phyloP scores from a whole-genome alignment of 2,329 filamentous ascomycete species.

The Trichoderma atroviride region DNA sequence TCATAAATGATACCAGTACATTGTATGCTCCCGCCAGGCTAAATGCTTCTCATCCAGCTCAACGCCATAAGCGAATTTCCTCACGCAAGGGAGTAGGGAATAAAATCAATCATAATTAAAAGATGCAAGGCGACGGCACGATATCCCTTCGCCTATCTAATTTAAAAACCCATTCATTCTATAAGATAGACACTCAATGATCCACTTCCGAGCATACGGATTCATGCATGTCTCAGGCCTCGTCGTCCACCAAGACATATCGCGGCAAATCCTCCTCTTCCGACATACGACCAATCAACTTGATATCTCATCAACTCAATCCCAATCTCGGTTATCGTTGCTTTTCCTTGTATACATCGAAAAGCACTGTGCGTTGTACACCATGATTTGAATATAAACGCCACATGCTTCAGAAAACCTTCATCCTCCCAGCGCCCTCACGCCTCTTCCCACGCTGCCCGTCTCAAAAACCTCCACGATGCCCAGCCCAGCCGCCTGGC shows the following conservation, averaged over 20 bases:
- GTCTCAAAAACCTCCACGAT: slow-evolving; percentile 76
- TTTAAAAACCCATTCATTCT: neutral
- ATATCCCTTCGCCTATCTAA: neutral
- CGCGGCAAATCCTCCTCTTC: slow-evolving; percentile 4
- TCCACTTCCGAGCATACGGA: neutral
- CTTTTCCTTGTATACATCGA: neutral
- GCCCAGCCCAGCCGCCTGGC: slow-evolving; percentile 70
- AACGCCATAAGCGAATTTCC: neutral
- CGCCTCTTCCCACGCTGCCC: slow-evolving; percentile 69
- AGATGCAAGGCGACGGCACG: neutral
- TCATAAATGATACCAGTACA: neutral
- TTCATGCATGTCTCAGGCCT: neutral
- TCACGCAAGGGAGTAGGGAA: neutral
- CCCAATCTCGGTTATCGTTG: neutral
- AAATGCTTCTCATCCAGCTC: neutral
- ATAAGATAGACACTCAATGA: neutral
- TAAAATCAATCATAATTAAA: neutral
- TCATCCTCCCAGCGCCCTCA: slow-evolving; percentile 47
- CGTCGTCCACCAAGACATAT: neutral
- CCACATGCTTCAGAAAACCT: neutral
- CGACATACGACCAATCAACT: neutral
- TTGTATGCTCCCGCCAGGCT: neutral
- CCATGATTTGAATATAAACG: neutral
- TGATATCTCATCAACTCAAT: neutral
- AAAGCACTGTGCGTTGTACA: neutral